Conservation (phyloP, 2,329 filamentous ascomycete species). For the Ilyonectria mors-panacis region DNA sequence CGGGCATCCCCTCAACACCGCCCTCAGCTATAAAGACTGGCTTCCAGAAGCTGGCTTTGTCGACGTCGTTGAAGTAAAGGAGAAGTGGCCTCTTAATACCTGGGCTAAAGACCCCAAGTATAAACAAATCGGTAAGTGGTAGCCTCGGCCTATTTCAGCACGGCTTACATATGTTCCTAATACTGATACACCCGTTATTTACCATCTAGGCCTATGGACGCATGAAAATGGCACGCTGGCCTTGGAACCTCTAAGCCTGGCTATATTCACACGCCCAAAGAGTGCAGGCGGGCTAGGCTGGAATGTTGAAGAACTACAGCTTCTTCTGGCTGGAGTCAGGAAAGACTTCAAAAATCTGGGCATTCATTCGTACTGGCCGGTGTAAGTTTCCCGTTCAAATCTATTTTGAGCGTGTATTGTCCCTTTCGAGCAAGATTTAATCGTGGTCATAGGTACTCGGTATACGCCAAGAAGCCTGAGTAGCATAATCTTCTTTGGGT, state of each 20-base stretch:
- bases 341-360: neutral
- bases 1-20: conserved; percentile 16
- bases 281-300: conserved; percentile 6
- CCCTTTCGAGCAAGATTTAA: neutral
- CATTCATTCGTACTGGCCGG: conserved; percentile 14
- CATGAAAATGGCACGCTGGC: neutral
- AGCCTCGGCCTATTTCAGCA: neutral
- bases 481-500: neutral
- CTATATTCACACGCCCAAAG: conserved; percentile 6
- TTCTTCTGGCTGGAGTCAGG: conserved; percentile 3
- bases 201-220: neutral
- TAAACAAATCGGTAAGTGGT: conserved; percentile 36
- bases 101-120: conserved; percentile 35
- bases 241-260: conserved; percentile 10
- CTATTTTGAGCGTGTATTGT: neutral
- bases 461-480: neutral
- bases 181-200: neutral
- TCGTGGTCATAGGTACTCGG: neutral
- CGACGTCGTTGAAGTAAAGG: conserved; percentile 16
- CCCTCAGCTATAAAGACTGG: conserved; percentile 24
- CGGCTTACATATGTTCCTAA: neutral
- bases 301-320: neutral
- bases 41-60: conserved; percentile 27
- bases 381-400: neutral
- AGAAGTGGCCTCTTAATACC: conserved; percentile 28